Conservation (phyloP, 2,329 filamentous ascomycete species). For the Penicillium sp. region DNA sequence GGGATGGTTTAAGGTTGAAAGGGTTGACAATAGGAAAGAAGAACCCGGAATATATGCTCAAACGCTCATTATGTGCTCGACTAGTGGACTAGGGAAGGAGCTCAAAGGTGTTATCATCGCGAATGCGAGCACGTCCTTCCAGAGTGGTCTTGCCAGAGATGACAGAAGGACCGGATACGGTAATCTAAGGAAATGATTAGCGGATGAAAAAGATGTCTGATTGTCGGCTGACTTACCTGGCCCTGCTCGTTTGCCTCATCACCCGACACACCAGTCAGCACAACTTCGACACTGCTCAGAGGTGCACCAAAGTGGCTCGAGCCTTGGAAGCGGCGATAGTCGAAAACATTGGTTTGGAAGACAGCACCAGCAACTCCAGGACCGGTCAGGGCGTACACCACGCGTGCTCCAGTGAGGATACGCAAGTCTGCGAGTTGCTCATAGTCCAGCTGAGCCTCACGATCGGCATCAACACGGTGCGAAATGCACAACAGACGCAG, state of each 20-base stretch:
- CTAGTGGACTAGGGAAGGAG: conserved; percentile 33
- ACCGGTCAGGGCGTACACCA: conserved; percentile 77
- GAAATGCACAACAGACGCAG: conserved; percentile 73
- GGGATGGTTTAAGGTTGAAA: too few species aligned
- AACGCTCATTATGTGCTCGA: too few species aligned
- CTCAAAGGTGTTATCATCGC: conserved; percentile 64
- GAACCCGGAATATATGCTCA: too few species aligned
- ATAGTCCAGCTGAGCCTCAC: conserved; percentile 57
- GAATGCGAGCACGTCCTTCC: conserved; percentile 56
- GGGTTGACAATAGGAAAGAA: too few species aligned
- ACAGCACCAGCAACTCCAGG: conserved; percentile 78
- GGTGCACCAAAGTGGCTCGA: conserved; percentile 71
- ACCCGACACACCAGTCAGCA: conserved; percentile 50
- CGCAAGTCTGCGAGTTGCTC: conserved; percentile 69
- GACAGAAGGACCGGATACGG: conserved; percentile 65
- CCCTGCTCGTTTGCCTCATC: too few species aligned
- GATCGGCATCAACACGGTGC: conserved; percentile 57
- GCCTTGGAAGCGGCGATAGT: conserved; percentile 56
- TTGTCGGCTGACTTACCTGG: conserved; percentile 50
- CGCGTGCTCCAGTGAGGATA: conserved; percentile 66
- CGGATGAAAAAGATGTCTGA: too few species aligned
- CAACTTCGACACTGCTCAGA: conserved; percentile 67
- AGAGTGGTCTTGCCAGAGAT: conserved; percentile 57
- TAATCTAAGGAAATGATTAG: conserved; percentile 50
- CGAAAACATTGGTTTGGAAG: conserved; percentile 76